Evolutionary conservation across 2,329 filamentous ascomycete species (phyloP).

Genomic region (Trichoderma semiorbis): DNA sequence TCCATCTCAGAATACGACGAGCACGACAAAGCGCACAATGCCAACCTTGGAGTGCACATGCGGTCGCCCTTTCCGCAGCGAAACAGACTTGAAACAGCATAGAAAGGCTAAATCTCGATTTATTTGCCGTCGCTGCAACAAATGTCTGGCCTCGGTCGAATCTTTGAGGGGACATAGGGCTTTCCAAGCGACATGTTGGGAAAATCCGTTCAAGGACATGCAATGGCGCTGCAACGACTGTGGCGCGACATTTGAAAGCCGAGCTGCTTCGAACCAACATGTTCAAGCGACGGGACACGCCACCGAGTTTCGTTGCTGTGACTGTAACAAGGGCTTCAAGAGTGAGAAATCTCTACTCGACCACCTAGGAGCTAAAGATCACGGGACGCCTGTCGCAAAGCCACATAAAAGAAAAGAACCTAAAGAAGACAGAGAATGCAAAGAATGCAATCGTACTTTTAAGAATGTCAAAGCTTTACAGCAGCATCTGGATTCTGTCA

Average conservation of each 20-base stretch:
- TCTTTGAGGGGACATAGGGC: neutral
- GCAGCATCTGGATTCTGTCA: slow-evolving; percentile 3
- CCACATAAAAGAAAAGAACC: neutral
- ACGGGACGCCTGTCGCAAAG: neutral
- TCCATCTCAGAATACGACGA: neutral
- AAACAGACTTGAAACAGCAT: neutral
- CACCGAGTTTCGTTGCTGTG: slow-evolving; percentile 13
- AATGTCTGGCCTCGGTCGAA: neutral
- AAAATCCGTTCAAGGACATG: neutral
- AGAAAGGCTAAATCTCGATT: neutral
- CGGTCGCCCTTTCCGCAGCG: neutral
- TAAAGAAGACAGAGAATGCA: neutral
- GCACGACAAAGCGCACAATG: neutral
- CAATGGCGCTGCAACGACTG: neutral
- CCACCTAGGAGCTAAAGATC: neutral
- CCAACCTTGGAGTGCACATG: neutral
- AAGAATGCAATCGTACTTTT: slow-evolving; percentile 1
- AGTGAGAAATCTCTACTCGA: neutral
- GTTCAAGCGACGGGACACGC: neutral
- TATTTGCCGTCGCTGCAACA: slow-evolving; percentile 2
- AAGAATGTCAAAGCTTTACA: neutral
- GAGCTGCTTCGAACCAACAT: neutral
- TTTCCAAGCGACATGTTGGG: neutral
- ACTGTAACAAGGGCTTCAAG: slow-evolving; percentile 8
- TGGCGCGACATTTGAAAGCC: neutral